Percentiles rank a stretch among this genome's conserved stretches.
Conservation (phyloP, 2,329 filamentous ascomycete genomes). For the Exophiala aquamarina region DNA sequence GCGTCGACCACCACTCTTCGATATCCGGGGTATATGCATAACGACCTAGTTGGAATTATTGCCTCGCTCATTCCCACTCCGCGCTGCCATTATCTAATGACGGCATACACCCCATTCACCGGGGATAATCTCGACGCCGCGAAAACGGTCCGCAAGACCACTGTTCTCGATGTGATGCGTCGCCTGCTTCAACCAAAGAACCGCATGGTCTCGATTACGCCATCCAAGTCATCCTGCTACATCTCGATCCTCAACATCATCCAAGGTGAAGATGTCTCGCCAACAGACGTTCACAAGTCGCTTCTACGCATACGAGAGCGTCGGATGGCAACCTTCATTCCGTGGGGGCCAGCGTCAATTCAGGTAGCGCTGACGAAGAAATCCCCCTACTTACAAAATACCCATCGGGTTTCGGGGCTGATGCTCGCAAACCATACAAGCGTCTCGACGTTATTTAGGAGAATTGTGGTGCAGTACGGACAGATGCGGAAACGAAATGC, state of each 20-base stretch:
- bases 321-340: constrained; percentile 91
- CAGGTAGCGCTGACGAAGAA: constrained; percentile 96
- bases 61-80: constrained; percentile 95
- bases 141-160: constrained; percentile 97
- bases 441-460: constrained; percentile 93
- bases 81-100: constrained; percentile 97
- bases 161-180: constrained; percentile 96
- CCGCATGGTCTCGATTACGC: constrained; percentile 95
- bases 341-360: constrained; percentile 96
- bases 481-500: constrained; percentile 94
- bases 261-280: constrained; percentile 88
- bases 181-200: constrained; percentile 96
- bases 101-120: constrained; percentile 96
- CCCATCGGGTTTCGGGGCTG: constrained; percentile 88
- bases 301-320: constrained; percentile 92
- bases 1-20: constrained; percentile 93
- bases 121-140: constrained; percentile 94
- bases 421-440: constrained; percentile 99
- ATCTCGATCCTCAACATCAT: constrained; percentile 99
- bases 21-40: constrained; percentile 99
- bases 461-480: constrained; percentile 89
- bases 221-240: constrained; percentile 96
- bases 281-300: constrained; percentile 97
- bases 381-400: constrained; percentile 92
- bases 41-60: constrained; percentile 94